Evolutionary conservation across 2,329 filamentous ascomycete genomes (phyloP).

Genomic region (Lecanosticta acicola): DNA sequence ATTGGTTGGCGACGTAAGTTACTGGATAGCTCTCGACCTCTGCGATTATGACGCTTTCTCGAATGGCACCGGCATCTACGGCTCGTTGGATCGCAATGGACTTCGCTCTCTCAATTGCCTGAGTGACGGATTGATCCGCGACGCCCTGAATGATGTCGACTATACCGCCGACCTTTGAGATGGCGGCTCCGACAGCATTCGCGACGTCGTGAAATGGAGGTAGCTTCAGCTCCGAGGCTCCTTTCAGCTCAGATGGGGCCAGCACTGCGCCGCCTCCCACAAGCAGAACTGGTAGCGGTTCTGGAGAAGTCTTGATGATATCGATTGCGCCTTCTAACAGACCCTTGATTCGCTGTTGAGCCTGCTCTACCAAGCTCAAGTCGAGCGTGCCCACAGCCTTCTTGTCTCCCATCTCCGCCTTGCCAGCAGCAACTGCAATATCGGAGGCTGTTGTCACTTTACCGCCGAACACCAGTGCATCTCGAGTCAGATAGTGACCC

Average conservation of each 20-base stretch:
- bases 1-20: conserved; percentile 32
- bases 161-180: conserved; percentile 50
- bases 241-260: conserved; percentile 44
- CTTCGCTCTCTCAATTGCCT: conserved; percentile 37
- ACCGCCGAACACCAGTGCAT: conserved; percentile 52
- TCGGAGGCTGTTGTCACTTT: conserved; percentile 50
- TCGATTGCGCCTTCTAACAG: conserved; percentile 51
- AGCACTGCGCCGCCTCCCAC: conserved; percentile 55
- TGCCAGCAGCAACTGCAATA: conserved; percentile 39
- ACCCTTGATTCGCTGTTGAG: conserved; percentile 38
- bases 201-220: conserved; percentile 52
- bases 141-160: conserved; percentile 49
- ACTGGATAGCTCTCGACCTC: conserved; percentile 41
- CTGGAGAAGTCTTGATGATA: conserved; percentile 52
- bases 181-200: conserved; percentile 57
- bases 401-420: conserved; percentile 24
- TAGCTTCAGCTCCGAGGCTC: conserved; percentile 47
- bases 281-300: conserved; percentile 48
- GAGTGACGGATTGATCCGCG: conserved; percentile 36
- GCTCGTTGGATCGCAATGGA: conserved; percentile 34
- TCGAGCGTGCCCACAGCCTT: conserved; percentile 18
- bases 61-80: conserved; percentile 31
- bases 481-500: conserved; percentile 45
- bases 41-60: conserved; percentile 40
- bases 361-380: conserved; percentile 18